phyloP scores from a whole-genome alignment of 768 basidiomycete genomes.

The Leucosporidium creatinivorum region DNA sequence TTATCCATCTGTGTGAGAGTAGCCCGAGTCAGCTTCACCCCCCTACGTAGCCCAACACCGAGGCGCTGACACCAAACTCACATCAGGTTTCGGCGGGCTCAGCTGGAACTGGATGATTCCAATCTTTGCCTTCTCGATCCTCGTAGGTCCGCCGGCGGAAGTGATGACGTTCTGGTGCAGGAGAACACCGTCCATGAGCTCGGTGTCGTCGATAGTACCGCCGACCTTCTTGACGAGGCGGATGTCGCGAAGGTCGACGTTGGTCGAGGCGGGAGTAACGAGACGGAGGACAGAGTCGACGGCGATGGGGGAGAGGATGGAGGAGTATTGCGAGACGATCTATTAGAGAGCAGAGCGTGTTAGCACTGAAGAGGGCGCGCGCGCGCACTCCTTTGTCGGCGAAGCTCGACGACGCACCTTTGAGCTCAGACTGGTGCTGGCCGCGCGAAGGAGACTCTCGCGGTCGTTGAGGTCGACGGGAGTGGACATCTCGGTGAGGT shows the following conservation, averaged over 20 bases:
- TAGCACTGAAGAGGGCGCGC: too few species aligned
- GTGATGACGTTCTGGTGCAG: constrained; percentile 89
- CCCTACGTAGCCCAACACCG: background rate
- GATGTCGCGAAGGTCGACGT: constrained; percentile 93
- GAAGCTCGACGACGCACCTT: constrained; percentile 47
- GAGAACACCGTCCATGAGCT: constrained; percentile 86
- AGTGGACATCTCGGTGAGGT: constrained; percentile 80
- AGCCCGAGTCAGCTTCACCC: constrained; percentile 16
- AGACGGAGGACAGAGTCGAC: constrained; percentile 92
- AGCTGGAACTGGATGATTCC: constrained; percentile 97
- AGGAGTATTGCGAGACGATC: constrained; percentile 99
- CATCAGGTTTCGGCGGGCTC: constrained; percentile 90
- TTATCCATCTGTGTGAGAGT: constrained; percentile 78
- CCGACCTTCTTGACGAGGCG: constrained; percentile 97
- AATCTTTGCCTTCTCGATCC: constrained; percentile 98
- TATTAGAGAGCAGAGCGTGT: constrained; percentile 40
- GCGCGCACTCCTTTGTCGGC: background rate
- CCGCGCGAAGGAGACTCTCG: constrained; percentile 76
- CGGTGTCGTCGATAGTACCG: constrained; percentile 97
- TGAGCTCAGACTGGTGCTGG: constrained; percentile 90
- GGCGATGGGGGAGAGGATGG: constrained; percentile 95
- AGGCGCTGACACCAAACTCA: constrained; percentile 2
- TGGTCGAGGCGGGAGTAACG: constrained; percentile 69
- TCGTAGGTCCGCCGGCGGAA: constrained; percentile 82
- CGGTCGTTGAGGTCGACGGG: constrained; percentile 87